A percentile compares a stretch with the other conserved stretches of the same genome.
Conservation (phyloP, 257 asterid species). For the Apocynum venetum region DNA sequence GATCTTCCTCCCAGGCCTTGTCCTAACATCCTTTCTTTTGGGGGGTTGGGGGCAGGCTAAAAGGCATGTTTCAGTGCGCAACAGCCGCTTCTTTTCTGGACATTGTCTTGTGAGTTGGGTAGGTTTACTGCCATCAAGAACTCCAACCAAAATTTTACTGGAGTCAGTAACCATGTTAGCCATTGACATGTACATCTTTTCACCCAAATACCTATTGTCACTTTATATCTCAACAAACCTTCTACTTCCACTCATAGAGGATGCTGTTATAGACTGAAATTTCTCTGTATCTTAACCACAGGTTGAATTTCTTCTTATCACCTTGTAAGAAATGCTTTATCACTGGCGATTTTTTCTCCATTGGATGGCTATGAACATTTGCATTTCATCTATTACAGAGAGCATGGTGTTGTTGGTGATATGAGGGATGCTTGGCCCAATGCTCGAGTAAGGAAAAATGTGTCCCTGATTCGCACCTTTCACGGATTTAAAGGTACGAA, state of each 20-base stretch:
- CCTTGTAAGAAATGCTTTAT: neutral
- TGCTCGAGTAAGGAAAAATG: constrained; percentile 87
- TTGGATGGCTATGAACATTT: constrained; percentile 13
- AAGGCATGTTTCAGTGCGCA: too few species aligned
- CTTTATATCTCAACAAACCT: too few species aligned
- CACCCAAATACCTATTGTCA: neutral
- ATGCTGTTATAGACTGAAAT: neutral
- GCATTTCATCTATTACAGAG: constrained; percentile 42
- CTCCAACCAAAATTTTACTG: neutral
- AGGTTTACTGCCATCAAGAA: neutral
- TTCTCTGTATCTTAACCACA: neutral
- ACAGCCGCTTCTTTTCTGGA: too few species aligned
- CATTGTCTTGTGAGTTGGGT: neutral
- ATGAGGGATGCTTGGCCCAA: constrained; percentile 99
- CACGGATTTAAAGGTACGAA: constrained; percentile 91
- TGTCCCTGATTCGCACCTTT: constrained; percentile 72
- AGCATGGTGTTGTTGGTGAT: constrained; percentile 96
- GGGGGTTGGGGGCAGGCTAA: too few species aligned
- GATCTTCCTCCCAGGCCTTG: neutral
- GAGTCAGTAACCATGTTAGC: neutral
- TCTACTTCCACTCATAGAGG: neutral
- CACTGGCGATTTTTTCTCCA: neutral
- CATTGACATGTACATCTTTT: too few species aligned
- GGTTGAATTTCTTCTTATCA: neutral
- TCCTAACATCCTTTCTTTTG: neutral